Conservation (phyloP, 768 basidiomycete genomes). For the Hygrophoropsis aurantiaca region DNA sequence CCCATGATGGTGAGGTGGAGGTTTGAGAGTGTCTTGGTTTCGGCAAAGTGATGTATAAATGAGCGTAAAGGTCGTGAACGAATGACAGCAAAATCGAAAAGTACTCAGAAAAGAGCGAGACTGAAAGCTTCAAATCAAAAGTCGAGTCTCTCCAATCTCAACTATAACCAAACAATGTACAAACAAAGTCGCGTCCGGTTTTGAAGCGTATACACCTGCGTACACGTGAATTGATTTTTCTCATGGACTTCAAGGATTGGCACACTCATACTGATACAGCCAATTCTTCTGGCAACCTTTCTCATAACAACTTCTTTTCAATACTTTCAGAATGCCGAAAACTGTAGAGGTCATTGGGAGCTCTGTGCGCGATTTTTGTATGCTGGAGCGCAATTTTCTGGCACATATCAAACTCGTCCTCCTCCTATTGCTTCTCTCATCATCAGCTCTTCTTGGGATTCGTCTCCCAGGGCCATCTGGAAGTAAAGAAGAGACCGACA, state of each 20-base stretch:
- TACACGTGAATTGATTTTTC: conserved; percentile 13
- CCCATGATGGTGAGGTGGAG: conserved; percentile 57
- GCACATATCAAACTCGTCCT: conserved; percentile 68
- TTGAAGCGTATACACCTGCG: no score
- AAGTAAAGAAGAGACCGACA: conserved; percentile 15
- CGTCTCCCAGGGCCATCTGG: conserved; percentile 48
- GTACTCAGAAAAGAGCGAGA: not conserved
- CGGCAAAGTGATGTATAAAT: no score
- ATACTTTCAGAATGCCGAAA: conserved; percentile 21
- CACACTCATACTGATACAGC: not conserved
- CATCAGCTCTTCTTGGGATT: conserved; percentile 60
- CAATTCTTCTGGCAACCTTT: conserved; percentile 4
- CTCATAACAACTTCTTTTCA: not conserved
- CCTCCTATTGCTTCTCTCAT: conserved; percentile 60
- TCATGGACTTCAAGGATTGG: no score
- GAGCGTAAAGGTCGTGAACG: conserved; percentile 20
- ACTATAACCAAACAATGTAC: conserved; percentile 45
- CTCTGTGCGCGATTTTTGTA: conserved; percentile 71
- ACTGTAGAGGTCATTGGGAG: conserved; percentile 52
- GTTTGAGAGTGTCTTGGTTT: no score
- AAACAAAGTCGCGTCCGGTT: conserved; percentile 34
- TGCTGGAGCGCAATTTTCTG: conserved; percentile 76
- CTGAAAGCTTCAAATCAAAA: no score
- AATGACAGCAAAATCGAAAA: conserved; percentile 5
- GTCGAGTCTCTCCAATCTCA: conserved; percentile 11